Evolutionary conservation across 225 moss, liverwort and hornwort genomes (phyloP).

Genomic region (Bryoerythrophyllum caledonicum): DNA sequence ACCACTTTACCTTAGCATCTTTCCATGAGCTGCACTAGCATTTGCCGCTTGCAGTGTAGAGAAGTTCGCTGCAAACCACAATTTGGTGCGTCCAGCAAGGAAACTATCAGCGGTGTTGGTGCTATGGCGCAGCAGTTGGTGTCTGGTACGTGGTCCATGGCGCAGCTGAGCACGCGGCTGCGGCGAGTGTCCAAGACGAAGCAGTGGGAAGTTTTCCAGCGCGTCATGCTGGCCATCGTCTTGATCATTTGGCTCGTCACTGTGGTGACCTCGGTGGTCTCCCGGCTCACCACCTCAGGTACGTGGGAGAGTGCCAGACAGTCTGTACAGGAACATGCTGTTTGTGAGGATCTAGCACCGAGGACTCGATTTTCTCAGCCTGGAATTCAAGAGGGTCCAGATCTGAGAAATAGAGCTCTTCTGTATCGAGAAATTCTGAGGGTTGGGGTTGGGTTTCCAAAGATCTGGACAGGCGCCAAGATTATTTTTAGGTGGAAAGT

Average conservation of each 20-base stretch:
- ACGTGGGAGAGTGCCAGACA: neutral
- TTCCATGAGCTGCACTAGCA: fast-evolving
- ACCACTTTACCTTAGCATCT: neutral
- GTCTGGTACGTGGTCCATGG: constrained; percentile 33
- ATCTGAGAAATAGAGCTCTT: neutral
- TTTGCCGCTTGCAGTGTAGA: neutral
- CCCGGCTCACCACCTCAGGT: constrained; percentile 22
- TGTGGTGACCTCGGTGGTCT: constrained; percentile 25
- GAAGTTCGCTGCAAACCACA: neutral
- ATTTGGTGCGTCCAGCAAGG: neutral
- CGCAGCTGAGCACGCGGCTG: constrained; percentile 34
- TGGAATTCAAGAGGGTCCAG: neutral
- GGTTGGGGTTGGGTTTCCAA: neutral
- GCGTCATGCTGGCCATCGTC: constrained; percentile 33
- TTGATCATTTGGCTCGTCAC: constrained; percentile 35
- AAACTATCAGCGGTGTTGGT: neutral
- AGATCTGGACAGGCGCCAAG: neutral
- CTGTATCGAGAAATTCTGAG: neutral
- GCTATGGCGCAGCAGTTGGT: constrained; percentile 31
- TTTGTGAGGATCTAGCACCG: neutral
- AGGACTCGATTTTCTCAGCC: neutral
- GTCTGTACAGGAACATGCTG: neutral
- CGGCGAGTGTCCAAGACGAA: constrained; percentile 33
- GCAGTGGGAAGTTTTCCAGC: constrained; percentile 44
- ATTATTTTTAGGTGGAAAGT: neutral